These are phyloP conservation scores for Penicillium sp. DNA, from an alignment of 2,329 filamentous ascomycete species.

Conservation along the genomic window DNA sequence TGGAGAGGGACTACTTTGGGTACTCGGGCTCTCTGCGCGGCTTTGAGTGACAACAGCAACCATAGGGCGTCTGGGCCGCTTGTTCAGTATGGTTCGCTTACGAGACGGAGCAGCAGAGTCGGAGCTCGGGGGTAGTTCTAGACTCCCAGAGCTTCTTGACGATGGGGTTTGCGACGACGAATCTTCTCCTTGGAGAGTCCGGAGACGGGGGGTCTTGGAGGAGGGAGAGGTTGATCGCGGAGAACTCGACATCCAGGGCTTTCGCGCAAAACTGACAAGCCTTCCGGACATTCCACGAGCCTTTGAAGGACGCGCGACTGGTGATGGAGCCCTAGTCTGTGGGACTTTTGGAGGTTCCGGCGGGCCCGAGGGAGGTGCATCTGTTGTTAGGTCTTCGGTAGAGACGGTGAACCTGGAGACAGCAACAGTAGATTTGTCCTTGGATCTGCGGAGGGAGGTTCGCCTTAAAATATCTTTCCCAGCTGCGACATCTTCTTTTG, in stretches of 20 bases:
- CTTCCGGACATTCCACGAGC: constrained; percentile 55
- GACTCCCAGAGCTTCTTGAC: constrained; percentile 24
- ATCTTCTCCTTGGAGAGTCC: constrained; percentile 33
- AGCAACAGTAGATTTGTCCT: constrained; percentile 35
- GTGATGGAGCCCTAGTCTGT: constrained; percentile 36
- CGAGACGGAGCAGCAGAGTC: constrained; percentile 29
- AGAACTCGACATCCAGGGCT: constrained; percentile 53
- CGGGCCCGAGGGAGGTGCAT: constrained; percentile 25
- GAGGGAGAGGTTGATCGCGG: constrained; percentile 53
- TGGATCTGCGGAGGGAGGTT: constrained; percentile 46
- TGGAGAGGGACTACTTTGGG: constrained; percentile 46
- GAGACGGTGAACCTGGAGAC: constrained; percentile 45
- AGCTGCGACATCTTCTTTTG: constrained; percentile 44
- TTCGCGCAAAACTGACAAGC: constrained; percentile 56
- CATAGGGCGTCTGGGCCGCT: constrained; percentile 46
- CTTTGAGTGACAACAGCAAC: constrained; percentile 44
- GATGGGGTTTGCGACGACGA: constrained; percentile 29
- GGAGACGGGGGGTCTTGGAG: constrained; percentile 35
- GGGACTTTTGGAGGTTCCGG: constrained; percentile 29
- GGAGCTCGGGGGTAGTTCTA: constrained; percentile 25
- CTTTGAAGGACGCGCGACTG: constrained; percentile 45
- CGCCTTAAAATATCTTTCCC: constrained; percentile 49
- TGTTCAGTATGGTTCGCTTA: constrained; percentile 40
- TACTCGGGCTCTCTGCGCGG: constrained; percentile 38
- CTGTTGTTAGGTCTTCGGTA: constrained; percentile 39